Conservation (phyloP, 768 basidiomycete genomes). For the Pulveroboletus frians region DNA sequence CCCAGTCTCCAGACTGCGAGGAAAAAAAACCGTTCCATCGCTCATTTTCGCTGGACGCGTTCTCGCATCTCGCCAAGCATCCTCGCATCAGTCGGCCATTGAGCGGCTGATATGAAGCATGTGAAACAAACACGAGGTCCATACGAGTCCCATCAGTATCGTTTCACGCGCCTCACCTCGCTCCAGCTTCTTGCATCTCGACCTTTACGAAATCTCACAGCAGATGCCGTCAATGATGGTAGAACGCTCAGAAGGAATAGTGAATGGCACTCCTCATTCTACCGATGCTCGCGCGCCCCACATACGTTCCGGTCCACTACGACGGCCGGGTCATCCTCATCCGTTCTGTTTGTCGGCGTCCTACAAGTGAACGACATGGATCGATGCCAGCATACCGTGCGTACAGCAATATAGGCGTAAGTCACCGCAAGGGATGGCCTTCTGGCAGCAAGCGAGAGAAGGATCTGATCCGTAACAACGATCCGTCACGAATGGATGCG, state of each 20-base stretch:
- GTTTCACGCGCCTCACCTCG: background rate
- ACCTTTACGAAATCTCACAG: background rate
- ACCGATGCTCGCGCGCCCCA: background rate
- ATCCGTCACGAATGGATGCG: constrained; percentile 10
- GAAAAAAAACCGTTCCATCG: too few species aligned
- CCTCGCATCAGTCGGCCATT: background rate
- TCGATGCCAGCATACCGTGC: background rate
- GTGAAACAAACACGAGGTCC: background rate
- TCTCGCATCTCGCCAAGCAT: background rate
- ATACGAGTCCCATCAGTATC: background rate
- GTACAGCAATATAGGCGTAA: background rate
- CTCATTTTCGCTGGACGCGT: background rate
- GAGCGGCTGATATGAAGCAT: background rate
- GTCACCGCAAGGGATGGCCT: background rate
- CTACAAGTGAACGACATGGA: background rate
- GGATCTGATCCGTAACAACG: constrained; percentile 8
- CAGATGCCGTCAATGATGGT: background rate
- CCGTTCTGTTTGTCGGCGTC: background rate
- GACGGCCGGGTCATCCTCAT: background rate
- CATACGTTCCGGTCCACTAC: background rate
- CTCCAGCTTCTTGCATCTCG: background rate
- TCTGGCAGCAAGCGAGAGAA: constrained; percentile 14
- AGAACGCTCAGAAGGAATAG: background rate
- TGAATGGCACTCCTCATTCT: background rate
- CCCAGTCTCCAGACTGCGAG: background rate